Evolutionary conservation across 2,329 filamentous ascomycete species (phyloP).

Genomic region (Talaromyces sp.): DNA sequence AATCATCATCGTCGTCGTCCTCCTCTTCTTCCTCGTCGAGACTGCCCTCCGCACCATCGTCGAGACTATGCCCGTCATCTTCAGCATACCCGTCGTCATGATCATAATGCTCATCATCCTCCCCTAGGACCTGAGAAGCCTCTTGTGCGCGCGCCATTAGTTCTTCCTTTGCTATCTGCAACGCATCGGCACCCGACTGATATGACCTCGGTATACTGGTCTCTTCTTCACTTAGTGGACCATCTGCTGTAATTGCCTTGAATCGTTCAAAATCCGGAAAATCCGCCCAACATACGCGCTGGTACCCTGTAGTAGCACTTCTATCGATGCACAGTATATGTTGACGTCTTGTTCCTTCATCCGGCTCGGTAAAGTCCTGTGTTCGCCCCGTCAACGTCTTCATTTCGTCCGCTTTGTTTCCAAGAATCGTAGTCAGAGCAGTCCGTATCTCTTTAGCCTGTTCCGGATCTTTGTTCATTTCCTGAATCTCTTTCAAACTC

Average conservation of each 20-base stretch:
- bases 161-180: constrained; percentile 51
- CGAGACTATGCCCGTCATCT: constrained; percentile 38
- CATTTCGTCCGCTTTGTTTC: constrained; percentile 45
- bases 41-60: constrained; percentile 42
- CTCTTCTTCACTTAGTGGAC: constrained; percentile 44
- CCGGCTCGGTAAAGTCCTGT: constrained; percentile 35
- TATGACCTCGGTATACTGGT: constrained; percentile 46
- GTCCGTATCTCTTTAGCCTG: constrained; percentile 45
- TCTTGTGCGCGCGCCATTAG: constrained; percentile 49
- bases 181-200: constrained; percentile 47
- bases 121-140: constrained; percentile 38
- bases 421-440: constrained; percentile 42
- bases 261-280: constrained; percentile 44
- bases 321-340: constrained; percentile 42
- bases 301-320: constrained; percentile 38
- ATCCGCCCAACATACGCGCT: constrained; percentile 42
- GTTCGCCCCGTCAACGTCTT: constrained; percentile 40
- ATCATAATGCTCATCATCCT: constrained; percentile 42
- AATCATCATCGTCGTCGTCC: constrained; percentile 52
- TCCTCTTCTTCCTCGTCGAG: constrained; percentile 49
- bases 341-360: constrained; percentile 38
- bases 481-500: constrained; percentile 43
- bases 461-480: constrained; percentile 45
- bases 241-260: constrained; percentile 36
- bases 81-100: constrained; percentile 39